These are phyloP conservation scores for Phytophthora pini DNA, from an alignment of 352 stramenopile genomes.

Conservation along the genomic window DNA sequence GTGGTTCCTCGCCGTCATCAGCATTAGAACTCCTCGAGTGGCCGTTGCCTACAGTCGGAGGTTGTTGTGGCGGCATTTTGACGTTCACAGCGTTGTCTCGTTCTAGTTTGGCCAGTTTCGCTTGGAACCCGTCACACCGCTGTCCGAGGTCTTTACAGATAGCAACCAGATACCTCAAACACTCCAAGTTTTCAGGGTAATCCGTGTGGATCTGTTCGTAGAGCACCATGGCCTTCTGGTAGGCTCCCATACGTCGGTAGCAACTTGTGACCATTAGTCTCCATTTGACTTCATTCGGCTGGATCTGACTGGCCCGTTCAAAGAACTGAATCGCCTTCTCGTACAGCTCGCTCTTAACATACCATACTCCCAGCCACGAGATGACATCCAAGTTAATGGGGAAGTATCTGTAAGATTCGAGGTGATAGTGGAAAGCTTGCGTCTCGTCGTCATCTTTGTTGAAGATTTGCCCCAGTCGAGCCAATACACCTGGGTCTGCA, in stretches of 20 bases:
- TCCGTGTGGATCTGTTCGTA: constrained; percentile 96
- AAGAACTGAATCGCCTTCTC: constrained; percentile 98
- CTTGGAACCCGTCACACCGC: constrained; percentile 93
- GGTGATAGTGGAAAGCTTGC: constrained; percentile 96
- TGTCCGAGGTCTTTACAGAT: constrained; percentile 95
- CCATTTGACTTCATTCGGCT: constrained; percentile 97
- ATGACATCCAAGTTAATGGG: constrained; percentile 97
- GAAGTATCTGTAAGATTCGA: constrained; percentile 96
- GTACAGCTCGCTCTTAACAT: constrained; percentile 97
- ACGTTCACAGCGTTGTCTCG: constrained; percentile 54
- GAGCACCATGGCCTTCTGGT: constrained; percentile 91
- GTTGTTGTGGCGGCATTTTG: constrained; percentile 43
- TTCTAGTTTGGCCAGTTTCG: constrained; percentile 92
- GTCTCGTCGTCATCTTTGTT: constrained; percentile 94
- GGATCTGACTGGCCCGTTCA: constrained; percentile 93
- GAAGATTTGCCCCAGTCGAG: constrained; percentile 94
- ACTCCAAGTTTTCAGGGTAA: constrained; percentile 95
- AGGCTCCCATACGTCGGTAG: constrained; percentile 94
- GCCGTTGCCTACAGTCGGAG: constrained; percentile 26
- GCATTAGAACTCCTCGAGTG: constrained; percentile 24
- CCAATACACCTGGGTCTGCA: constrained; percentile 79
- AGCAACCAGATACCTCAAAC: constrained; percentile 90
- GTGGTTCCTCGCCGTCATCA: constrained; percentile 27
- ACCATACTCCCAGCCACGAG: constrained; percentile 96
- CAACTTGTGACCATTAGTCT: constrained; percentile 96